phyloP scores from a whole-genome alignment of 1,284 basidiomycete genomes.

The Cutaneotrichosporon sp. region DNA sequence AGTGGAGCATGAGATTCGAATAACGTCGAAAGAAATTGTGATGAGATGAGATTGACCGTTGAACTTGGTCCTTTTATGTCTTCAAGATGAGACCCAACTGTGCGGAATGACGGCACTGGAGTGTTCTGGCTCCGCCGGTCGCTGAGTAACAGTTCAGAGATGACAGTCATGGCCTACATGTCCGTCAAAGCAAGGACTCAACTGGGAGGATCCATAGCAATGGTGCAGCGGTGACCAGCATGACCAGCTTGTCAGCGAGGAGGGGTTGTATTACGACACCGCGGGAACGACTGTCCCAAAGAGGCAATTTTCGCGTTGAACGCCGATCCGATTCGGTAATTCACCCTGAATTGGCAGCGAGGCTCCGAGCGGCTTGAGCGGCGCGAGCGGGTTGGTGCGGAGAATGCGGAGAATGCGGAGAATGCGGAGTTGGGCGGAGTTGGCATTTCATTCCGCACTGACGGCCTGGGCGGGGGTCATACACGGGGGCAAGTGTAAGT shows the following conservation, averaged over 20 bases:
- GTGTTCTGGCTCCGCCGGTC: background rate
- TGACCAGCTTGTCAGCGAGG: too few species aligned
- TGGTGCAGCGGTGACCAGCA: too few species aligned
- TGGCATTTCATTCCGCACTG: too few species aligned
- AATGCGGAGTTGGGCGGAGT: too few species aligned
- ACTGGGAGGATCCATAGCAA: background rate
- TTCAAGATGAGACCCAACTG: background rate
- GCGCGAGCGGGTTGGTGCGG: background rate
- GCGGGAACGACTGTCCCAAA: conserved; percentile 10
- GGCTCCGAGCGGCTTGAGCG: background rate
- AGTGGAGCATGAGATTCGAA: background rate
- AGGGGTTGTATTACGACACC: conserved; percentile 3
- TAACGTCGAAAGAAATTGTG: conserved; percentile 5
- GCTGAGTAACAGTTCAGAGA: background rate
- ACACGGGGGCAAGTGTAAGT: too few species aligned
- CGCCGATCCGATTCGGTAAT: background rate
- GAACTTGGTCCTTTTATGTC: conserved; percentile 10
- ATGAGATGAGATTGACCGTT: background rate
- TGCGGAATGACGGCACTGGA: background rate
- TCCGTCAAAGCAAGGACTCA: too few species aligned
- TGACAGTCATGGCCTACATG: too few species aligned
- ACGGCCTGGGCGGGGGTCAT: too few species aligned
- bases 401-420: too few species aligned
- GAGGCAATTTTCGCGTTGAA: conserved; percentile 7
- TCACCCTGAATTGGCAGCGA: too few species aligned